Conservation (phyloP, 2,329 filamentous ascomycete genomes). For the Dactylellina haptotyla region DNA sequence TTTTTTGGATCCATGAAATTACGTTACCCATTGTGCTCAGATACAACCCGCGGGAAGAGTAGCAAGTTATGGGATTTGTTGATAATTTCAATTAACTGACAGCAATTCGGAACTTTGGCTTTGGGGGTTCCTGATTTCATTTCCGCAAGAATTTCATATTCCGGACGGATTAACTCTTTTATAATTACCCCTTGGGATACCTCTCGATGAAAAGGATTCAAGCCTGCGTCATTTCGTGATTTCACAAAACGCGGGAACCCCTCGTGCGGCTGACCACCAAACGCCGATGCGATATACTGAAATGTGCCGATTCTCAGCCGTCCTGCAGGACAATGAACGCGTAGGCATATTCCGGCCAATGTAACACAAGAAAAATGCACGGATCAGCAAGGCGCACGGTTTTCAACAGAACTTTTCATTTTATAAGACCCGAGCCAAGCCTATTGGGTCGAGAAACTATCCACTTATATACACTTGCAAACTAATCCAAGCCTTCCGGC, state of each 20-base stretch:
- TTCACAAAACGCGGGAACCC: neutral
- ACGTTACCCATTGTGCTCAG: conserved; percentile 22
- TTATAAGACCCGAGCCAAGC: no score
- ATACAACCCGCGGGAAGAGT: neutral
- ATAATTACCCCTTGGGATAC: neutral
- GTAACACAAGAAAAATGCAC: conserved; percentile 5
- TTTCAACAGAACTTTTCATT: no score
- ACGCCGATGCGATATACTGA: conserved; percentile 15
- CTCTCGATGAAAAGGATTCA: neutral
- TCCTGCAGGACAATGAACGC: neutral
- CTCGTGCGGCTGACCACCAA: conserved; percentile 9
- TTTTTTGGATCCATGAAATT: conserved; percentile 33
- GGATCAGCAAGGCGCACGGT: no score
- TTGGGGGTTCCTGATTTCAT: neutral
- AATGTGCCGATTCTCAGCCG: neutral
- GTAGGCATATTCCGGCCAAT: neutral
- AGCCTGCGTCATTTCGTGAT: neutral
- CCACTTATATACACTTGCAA: no score
- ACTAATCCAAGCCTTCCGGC: no score
- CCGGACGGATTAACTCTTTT: conserved; percentile 6
- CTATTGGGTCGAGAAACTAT: no score
- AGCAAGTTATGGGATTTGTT: neutral
- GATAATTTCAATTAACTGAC: neutral
- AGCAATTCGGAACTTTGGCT: conserved; percentile 1
- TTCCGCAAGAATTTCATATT: neutral